These are phyloP conservation scores for Sistotremastrum suecicum DNA, from an alignment of 768 basidiomycete genomes.

Conservation along the genomic window DNA sequence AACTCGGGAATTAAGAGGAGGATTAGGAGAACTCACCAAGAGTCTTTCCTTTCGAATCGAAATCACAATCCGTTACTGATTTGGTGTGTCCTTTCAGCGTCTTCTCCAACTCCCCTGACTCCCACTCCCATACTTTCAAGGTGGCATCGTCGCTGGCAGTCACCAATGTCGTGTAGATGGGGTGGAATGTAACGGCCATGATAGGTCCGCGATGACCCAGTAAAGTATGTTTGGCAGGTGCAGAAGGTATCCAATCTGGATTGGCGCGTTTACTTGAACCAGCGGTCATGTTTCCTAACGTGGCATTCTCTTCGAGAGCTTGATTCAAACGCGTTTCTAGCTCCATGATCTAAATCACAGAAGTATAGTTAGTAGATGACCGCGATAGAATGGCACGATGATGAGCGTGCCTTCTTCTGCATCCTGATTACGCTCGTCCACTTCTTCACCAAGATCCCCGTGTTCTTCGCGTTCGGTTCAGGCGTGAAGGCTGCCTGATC, in stretches of 20 bases:
- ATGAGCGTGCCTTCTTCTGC: conserved; percentile 70
- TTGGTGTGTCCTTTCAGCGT: conserved; percentile 90
- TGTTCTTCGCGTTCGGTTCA: conserved; percentile 77
- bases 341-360: conserved; percentile 70
- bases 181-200: conserved; percentile 76
- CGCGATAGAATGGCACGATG: not conserved
- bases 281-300: conserved; percentile 31
- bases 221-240: conserved; percentile 63
- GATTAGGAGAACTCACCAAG: conserved; percentile 43
- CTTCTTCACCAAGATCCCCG: conserved; percentile 89
- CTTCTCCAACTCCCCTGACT: conserved; percentile 84
- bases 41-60: conserved; percentile 71
- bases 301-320: conserved; percentile 59
- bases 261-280: conserved; percentile 20
- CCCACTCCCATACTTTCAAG: conserved; percentile 95
- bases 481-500: conserved; percentile 48
- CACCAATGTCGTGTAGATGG: conserved; percentile 67
- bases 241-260: conserved; percentile 79
- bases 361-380: not conserved
- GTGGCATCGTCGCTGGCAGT: conserved; percentile 83
- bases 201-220: conserved; percentile 69
- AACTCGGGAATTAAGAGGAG: not conserved
- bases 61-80: conserved; percentile 76
- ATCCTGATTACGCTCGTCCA: conserved; percentile 94
- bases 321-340: conserved; percentile 72